Evolutionary conservation across 768 basidiomycete species (phyloP).

Genomic region (Mycena pura): DNA sequence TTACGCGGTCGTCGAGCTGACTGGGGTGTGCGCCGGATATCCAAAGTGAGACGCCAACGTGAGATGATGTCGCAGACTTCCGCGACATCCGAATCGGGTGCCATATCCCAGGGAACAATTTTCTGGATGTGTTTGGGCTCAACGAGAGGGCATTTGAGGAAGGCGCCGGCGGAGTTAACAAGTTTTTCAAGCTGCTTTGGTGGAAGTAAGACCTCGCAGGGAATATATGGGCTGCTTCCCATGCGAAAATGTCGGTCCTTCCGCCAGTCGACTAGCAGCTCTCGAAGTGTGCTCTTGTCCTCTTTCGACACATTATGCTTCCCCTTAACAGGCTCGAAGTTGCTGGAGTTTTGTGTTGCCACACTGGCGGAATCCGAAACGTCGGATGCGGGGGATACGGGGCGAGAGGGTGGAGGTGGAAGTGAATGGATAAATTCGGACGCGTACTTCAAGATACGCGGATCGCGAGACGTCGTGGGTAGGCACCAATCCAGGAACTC

Average conservation of each 20-base stretch:
- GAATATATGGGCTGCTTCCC: slow-evolving; percentile 6
- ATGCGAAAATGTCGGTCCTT: slow-evolving; percentile 1
- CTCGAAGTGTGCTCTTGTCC: slow-evolving; percentile 8
- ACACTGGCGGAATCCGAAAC: not conserved
- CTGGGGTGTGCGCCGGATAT: not conserved
- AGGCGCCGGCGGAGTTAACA: not conserved
- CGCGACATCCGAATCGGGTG: not conserved
- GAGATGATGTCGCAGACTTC: slow-evolving; percentile 1
- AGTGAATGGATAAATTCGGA: slow-evolving; percentile 4
- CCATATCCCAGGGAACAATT: not conserved
- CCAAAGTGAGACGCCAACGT: slow-evolving; percentile 5
- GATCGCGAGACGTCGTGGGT: not conserved
- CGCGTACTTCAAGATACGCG: slow-evolving; percentile 6
- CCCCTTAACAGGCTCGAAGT: slow-evolving; percentile 10
- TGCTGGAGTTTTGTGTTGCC: not conserved
- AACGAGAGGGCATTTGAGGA: not conserved
- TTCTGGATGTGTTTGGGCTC: slow-evolving; percentile 1
- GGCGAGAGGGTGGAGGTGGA: not conserved
- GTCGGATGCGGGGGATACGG: not conserved
- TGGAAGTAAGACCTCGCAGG: not conserved
- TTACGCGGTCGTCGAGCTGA: not conserved
- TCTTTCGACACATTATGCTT: not conserved
- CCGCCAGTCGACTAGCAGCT: not conserved
- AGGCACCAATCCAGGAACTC: not conserved
- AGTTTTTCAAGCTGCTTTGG: slow-evolving; percentile 2